Evolutionary conservation across 2,329 filamentous ascomycete species (phyloP), one percentile per base, ranked within the genome.

Genomic region (Monilinia aucupariae): DNA sequence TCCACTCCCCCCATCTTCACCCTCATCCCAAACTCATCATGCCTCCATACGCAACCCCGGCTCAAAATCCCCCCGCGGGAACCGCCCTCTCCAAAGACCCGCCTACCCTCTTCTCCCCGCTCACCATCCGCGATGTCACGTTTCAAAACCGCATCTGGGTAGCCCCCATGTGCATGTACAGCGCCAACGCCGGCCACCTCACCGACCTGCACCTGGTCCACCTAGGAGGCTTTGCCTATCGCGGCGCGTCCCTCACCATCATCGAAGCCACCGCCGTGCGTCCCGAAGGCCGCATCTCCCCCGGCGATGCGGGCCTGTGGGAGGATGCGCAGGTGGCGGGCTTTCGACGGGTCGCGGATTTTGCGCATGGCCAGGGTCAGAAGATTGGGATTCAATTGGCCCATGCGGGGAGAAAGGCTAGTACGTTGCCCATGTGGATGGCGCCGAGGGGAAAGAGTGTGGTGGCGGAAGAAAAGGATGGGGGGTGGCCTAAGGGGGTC

Each of bases 341-440:
- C 0, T 65, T 79, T 15, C 71, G 68, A 45, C 70, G 73, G 17
- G 67, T 76, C 22, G 73, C 74, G 9, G 72, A 77, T 43, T 80
- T 79, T 64, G 76, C 79, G 1, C 81, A 82, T 69, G 66, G 65
- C 4, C 80, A 82, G 63, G 80, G 77, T 70, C 85, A 88, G 71
- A 82, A 86, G 51, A 85, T 91, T 60, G 88, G 81, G 37, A 85
- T 92, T 61, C 89, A 88, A 73, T 76, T 90, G n/a, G 85, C 77
- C 2, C 87, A 90, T 69, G 86, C 86, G 0, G 87, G 87, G 0
- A 70, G 77, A 13, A 78, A 78, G 65, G 76, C 74, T 2, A 74
- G 71, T 47, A 73, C 69, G 3, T 62, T 74, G 2, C 72, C 75
- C 1, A 75, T 76, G 0, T 78, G 75, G 74, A 61, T 77, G 4